These are phyloP conservation scores for Cymodocea nodosa DNA, from an alignment of 116 monocot species.

Conservation along the genomic window DNA sequence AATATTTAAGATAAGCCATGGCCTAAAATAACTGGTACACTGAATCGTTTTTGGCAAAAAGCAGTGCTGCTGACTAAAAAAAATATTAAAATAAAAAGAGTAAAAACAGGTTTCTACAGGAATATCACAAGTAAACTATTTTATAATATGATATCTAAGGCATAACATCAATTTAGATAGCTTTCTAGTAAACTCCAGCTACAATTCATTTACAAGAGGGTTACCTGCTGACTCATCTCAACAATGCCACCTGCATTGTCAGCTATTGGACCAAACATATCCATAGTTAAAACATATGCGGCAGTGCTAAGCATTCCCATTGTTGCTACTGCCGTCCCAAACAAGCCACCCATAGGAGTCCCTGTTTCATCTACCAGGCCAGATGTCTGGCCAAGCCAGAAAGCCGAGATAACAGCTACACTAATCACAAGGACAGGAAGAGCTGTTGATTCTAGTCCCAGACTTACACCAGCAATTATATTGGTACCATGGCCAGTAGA, in stretches of 20 bases:
- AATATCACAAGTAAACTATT: too few species aligned
- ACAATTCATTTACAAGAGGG: not conserved
- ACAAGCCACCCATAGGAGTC: constrained; percentile 77
- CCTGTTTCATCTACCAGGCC: constrained; percentile 87
- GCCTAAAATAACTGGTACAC: too few species aligned
- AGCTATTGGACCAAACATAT: constrained; percentile 99
- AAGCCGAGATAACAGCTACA: constrained; percentile 75
- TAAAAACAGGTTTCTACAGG: too few species aligned
- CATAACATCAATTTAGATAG: too few species aligned
- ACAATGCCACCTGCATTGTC: constrained; percentile 99
- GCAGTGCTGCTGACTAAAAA: too few species aligned
- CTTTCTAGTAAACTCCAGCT: too few species aligned
- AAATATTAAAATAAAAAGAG: too few species aligned
- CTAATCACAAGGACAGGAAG: constrained; percentile 96
- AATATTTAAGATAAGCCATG: too few species aligned
- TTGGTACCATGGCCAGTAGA: constrained; percentile 97
- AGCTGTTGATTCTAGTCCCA: constrained; percentile 95
- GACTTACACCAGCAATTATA: constrained; percentile 93
- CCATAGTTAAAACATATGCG: constrained; percentile 95
- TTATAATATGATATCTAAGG: too few species aligned
- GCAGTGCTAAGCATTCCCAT: constrained; percentile 99
- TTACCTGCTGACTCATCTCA: constrained; percentile 96
- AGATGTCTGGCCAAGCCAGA: constrained; percentile 86
- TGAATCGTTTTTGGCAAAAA: too few species aligned
- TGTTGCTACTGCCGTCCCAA: constrained; percentile 99